Percentiles rank a stretch among this genome's conserved stretches.
Conservation (phyloP, 805 yeast species). For the Yarrowia divulgata region DNA sequence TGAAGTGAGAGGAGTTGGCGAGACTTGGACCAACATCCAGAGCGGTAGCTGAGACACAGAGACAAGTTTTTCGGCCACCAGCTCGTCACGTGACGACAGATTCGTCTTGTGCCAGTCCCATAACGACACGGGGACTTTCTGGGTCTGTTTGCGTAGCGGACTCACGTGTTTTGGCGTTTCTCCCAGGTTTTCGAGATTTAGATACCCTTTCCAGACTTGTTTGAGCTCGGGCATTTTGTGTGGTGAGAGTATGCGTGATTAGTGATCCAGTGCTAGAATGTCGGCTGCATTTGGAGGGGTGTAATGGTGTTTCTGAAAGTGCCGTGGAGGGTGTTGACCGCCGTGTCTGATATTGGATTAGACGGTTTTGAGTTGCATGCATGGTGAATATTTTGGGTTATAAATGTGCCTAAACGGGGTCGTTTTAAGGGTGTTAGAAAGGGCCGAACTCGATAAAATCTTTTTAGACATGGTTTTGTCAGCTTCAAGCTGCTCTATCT, state of each 20-base stretch:
- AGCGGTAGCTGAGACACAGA: conserved; percentile 24
- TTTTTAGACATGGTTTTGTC: too few species aligned
- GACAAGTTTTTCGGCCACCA: conserved; percentile 23
- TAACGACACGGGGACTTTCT: conserved; percentile 4
- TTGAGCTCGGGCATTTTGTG: conserved; percentile 23
- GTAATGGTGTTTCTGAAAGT: neutral
- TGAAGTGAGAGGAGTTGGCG: conserved; percentile 7
- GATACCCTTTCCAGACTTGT: conserved; percentile 27
- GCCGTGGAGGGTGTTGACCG: neutral
- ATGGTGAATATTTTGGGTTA: conserved; percentile 13
- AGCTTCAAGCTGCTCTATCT: too few species aligned
- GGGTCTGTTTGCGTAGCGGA: conserved; percentile 12
- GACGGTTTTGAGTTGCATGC: conserved; percentile 5
- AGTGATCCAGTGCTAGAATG: neutral
- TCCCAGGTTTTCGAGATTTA: conserved; percentile 5
- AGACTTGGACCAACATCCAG: conserved; percentile 27
- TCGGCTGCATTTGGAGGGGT: neutral
- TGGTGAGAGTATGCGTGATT: neutral
- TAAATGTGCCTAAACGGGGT: neutral
- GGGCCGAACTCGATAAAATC: too few species aligned
- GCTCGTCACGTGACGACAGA: conserved; percentile 13
- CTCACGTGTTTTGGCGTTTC: conserved; percentile 21
- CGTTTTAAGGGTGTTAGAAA: too few species aligned
- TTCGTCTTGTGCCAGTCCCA: conserved; percentile 32
- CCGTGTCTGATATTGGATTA: conserved; percentile 8